phyloP scores from a whole-genome alignment of 108 stramenopile species.

The Cyclotella atomus region DNA sequence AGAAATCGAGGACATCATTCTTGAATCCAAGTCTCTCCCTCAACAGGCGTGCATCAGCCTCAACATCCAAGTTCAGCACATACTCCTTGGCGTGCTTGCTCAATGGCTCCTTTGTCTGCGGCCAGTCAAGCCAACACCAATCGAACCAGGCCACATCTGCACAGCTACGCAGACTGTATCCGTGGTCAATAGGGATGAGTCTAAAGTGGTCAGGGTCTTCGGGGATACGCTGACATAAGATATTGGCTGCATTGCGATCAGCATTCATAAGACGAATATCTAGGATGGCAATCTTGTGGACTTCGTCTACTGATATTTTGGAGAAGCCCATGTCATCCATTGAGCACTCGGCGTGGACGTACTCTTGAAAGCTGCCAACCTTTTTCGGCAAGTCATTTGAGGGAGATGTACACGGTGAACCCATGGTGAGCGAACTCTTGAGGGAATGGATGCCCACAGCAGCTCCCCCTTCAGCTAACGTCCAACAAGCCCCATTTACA shows the following conservation, averaged over 20 bases:
- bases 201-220: conserved; percentile 72
- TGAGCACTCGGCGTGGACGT: conserved; percentile 83
- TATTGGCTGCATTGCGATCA: conserved; percentile 96
- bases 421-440: conserved; percentile 7
- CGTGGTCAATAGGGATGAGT: conserved; percentile 98
- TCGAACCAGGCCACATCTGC: conserved; percentile 97
- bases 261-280: conserved; percentile 98
- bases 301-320: conserved; percentile 84
- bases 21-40: conserved; percentile 69
- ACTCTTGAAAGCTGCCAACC: conserved; percentile 95
- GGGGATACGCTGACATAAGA: conserved; percentile 80
- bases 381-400: conserved; percentile 59
- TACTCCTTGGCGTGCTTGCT: conserved; percentile 66
- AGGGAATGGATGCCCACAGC: conserved; percentile 84
- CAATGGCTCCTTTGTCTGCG: conserved; percentile 88
- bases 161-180: conserved; percentile 91
- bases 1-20: conserved; percentile 76
- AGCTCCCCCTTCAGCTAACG: conserved; percentile 79
- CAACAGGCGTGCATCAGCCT: conserved; percentile 71
- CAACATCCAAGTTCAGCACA: conserved; percentile 75
- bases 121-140: conserved; percentile 99
- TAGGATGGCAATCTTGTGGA: conserved; percentile 96
- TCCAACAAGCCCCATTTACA: conserved; percentile 71
- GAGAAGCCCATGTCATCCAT: conserved; percentile 94
- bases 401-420: conserved; percentile 1